Base-by-base conservation (phyloP, 345 rosid species). In the Ceriops zippeliana region DNA sequence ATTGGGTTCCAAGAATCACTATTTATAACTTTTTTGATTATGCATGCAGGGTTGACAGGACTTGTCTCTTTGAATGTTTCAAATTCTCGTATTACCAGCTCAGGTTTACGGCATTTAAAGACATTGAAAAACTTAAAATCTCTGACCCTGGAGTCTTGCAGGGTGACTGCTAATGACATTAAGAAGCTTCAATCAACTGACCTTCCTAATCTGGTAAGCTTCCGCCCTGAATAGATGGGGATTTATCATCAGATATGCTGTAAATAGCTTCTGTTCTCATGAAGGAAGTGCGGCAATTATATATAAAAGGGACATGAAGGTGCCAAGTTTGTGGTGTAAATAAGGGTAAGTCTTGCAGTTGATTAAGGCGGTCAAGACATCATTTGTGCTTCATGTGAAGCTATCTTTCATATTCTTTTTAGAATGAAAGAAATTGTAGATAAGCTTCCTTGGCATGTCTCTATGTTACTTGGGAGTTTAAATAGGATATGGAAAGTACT, bases 1-100 rank as follows among this genome's bases (percentile, higher is more conserved):
- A 2, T 38, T 11, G 2, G 49, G 49, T 42, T 42, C 15, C 5
- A 3, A 42, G 49, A 42, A 42, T 42, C 49, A 13, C 4, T 42
- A 13, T 3, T 42, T 11, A 42, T 42, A 13, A 42, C 13, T 20
- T n/a, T 15, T 65, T 67, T 69, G 47, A 22, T 7, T 72, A 30
- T 24, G 66, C 61, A 46, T 71, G 78, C 86, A 91, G 97, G 97
- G 47, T 77, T 93, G 84, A 85, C 91, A 0, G 88, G 84, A 6
- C 75, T 91, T 75, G 90, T 91, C 22, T 84, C 96, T 4, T 75
- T 93, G 73, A 93, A 88, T 63, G 82, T 93, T 28, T 89, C 96
- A 34, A 87, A 85, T 82, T 93, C 97, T 46, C 85, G 86, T 20
- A 86, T 91, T 81, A 85, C 96, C 5, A 75, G 75, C 67, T 74